Base-by-base conservation (phyloP, 352 stramenopile genomes). In the Phytophthora crassamura region DNA sequence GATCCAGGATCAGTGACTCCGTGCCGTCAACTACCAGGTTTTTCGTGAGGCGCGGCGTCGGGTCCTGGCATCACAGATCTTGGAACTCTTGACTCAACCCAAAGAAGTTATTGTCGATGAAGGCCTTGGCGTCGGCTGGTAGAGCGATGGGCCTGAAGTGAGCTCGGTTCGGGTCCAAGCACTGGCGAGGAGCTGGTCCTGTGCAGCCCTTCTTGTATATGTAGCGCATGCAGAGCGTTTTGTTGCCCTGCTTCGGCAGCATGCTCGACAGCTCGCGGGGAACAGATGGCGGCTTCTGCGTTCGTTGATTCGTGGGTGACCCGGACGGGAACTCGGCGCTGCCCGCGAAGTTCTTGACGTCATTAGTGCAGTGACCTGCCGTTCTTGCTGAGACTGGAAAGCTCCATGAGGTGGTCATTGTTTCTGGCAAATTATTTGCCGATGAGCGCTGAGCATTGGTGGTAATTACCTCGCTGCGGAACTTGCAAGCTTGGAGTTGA, bases 51-150 rank as follows among this genome's bases (percentile, higher is more conserved):
- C 25, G 25, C 25, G 25, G 25, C 25, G 6, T 6, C 3, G 4
- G 25, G 25, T 30, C 4, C 25, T 41, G 20, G 40, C 34, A 33
- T 59, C 58, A 66, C n/a, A n/a, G n/a, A n/a, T n/a, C n/a, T n/a
- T n/a, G n/a, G n/a, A n/a, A n/a, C n/a, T n/a, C n/a, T n/a, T n/a
- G n/a, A n/a, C n/a, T n/a, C n/a, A n/a, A n/a, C n/a, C n/a, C n/a
- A n/a, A n/a, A n/a, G n/a, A n/a, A 61, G 2, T 50, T 30, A 8
- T 61, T 49, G 50, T 67, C 59, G 6, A 67, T 61, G 22, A 56
- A 61, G 0, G 2, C 3, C 22, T 67, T 67, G 2, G 59, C 42
- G 7, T 61, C 49, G 7, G 41, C 41, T 0, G 59, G 59, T 3
- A 66, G 58, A 5, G 58, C 58, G 0, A 47, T 32, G 0, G 33